Conservation (phyloP, 345 rosid species). For the Zanthoxylum bungeanum region DNA sequence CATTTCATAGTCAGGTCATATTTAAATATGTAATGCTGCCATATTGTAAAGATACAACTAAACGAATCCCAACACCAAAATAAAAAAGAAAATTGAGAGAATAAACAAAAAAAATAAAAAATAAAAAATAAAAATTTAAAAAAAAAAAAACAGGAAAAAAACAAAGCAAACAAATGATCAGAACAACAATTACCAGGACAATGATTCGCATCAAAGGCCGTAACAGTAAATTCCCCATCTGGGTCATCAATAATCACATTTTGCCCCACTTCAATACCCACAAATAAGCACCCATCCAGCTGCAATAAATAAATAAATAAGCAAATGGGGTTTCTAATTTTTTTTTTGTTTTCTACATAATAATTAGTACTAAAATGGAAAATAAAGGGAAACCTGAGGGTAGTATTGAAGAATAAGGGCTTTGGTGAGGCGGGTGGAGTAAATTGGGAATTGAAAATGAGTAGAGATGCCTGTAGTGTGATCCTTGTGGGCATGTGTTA, state of each 20-base stretch:
- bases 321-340: not conserved
- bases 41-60: too few species aligned
- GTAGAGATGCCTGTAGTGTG: slow-evolving; percentile 61
- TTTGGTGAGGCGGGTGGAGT: slow-evolving; percentile 62
- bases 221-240: slow-evolving; percentile 56
- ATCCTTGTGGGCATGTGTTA: slow-evolving; percentile 83
- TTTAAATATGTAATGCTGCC: too few species aligned
- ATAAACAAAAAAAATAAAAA: not conserved
- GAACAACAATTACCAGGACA: slow-evolving; percentile 53
- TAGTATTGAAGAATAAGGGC: slow-evolving; percentile 51
- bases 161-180: not conserved
- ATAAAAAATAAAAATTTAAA: too few species aligned
- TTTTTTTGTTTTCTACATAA: not conserved
- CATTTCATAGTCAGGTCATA: not conserved
- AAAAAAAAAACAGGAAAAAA: not conserved
- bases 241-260: slow-evolving; percentile 51
- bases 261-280: slow-evolving; percentile 62
- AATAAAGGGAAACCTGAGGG: slow-evolving; percentile 41
- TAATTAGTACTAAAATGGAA: not conserved
- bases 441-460: slow-evolving; percentile 54
- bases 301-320: slow-evolving; percentile 16
- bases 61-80: not conserved
- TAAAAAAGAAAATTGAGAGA: not conserved
- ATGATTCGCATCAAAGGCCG: slow-evolving; percentile 84
- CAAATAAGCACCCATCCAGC: slow-evolving; percentile 61